A percentile compares a stretch with the other conserved stretches of the same genome.
Conservation (phyloP, 768 basidiomycete species). For the Rhodotorula kratochvilovae region DNA sequence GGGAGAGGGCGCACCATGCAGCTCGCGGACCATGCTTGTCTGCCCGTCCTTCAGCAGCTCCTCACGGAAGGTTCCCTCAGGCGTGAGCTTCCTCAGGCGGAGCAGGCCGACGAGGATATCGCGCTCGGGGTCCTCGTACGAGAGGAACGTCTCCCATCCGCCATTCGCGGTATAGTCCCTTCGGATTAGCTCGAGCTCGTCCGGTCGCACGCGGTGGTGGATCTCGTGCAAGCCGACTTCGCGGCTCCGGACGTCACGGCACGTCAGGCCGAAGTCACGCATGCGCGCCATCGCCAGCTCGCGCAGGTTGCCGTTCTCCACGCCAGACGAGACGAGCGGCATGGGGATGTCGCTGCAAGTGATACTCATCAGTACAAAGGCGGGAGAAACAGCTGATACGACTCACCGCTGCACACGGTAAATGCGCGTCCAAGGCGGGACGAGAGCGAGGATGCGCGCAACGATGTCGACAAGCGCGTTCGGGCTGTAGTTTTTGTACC, state of each 20-base stretch:
- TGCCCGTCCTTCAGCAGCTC: slow-evolving; percentile 64
- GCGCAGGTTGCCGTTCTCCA: slow-evolving; percentile 94
- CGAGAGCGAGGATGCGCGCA: slow-evolving; percentile 87
- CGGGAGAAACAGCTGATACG: not conserved
- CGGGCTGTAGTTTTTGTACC: slow-evolving; percentile 90
- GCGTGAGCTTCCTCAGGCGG: slow-evolving; percentile 83
- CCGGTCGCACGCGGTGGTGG: slow-evolving; percentile 84
- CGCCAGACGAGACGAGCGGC: slow-evolving; percentile 91
- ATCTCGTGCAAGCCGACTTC: slow-evolving; percentile 99
- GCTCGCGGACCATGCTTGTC: slow-evolving; percentile 85
- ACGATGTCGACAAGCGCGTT: slow-evolving; percentile 97
- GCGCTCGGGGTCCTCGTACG: slow-evolving; percentile 94
- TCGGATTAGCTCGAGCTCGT: slow-evolving; percentile 88
- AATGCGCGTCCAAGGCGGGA: slow-evolving; percentile 97
- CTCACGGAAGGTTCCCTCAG: slow-evolving; percentile 88
- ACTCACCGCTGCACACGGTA: slow-evolving; percentile 89
- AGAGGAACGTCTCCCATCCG: slow-evolving; percentile 98
- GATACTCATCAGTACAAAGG: no score
- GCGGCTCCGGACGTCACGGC: slow-evolving; percentile 92
- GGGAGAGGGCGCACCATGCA: slow-evolving; percentile 55
- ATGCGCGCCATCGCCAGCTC: slow-evolving; percentile 93
- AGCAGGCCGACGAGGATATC: slow-evolving; percentile 94
- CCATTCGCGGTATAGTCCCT: slow-evolving; percentile 96
- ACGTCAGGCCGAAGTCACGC: slow-evolving; percentile 98
- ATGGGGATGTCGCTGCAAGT: slow-evolving; percentile 81